Conservation (phyloP, 1,284 basidiomycete species). For the Butyriboletus appendiculatus region DNA sequence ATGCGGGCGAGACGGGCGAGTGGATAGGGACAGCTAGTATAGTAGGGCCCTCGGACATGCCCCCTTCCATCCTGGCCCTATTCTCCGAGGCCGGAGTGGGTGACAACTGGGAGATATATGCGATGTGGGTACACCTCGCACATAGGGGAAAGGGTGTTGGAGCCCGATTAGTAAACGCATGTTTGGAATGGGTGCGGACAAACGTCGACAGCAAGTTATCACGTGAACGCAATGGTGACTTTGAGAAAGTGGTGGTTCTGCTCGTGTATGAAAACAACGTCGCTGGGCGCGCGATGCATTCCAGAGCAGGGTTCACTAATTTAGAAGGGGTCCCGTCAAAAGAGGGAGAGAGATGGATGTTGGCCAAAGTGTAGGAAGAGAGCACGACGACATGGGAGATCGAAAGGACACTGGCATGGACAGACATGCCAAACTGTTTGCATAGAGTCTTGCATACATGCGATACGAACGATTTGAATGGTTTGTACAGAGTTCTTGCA, state of each 20-base stretch:
- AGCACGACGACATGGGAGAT: background rate
- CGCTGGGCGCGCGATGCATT: constrained; percentile 21
- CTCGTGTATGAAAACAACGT: constrained; percentile 16
- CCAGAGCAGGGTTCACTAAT: constrained; percentile 23
- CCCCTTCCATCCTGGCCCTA: constrained; percentile 11
- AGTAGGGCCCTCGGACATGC: constrained; percentile 28
- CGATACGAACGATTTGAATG: background rate
- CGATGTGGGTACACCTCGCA: constrained; percentile 40
- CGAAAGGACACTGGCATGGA: background rate
- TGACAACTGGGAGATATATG: constrained; percentile 25
- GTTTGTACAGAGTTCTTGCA: background rate
- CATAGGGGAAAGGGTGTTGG: constrained; percentile 38
- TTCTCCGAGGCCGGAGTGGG: constrained; percentile 15
- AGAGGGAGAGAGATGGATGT: constrained; percentile 26
- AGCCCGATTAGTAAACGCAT: constrained; percentile 16
- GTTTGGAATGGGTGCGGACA: constrained; percentile 27
- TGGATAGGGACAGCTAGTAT: constrained; percentile 38
- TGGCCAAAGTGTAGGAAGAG: constrained; percentile 13
- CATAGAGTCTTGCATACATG: background rate
- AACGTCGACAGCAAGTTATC: constrained; percentile 15
- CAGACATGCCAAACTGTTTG: background rate
- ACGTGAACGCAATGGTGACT: background rate
- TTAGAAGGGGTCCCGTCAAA: background rate
- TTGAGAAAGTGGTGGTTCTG: constrained; percentile 21
- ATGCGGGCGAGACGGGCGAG: background rate